phyloP scores from a whole-genome alignment of 345 rosid genomes.

The Dovyalis caffra region DNA sequence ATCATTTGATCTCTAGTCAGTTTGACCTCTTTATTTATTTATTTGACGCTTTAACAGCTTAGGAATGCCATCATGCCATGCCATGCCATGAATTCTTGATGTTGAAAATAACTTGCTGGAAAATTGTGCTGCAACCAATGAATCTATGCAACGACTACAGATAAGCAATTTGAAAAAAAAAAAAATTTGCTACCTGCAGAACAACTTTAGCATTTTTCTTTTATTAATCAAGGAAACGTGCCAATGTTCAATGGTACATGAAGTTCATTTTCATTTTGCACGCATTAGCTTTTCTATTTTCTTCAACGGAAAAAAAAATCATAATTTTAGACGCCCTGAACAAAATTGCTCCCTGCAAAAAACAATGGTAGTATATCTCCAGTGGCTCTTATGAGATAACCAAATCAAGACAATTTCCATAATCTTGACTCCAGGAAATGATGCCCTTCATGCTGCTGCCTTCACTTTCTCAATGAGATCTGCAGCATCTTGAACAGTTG shows the following conservation, averaged over 20 bases:
- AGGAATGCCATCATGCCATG: no score
- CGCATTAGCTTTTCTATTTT: not conserved
- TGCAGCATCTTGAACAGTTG: conserved; percentile 63
- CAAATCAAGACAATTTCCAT: not conserved
- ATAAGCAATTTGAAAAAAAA: not conserved
- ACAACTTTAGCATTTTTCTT: not conserved
- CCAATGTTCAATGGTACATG: no score
- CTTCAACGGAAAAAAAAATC: not conserved
- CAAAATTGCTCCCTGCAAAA: not conserved
- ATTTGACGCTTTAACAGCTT: no score
- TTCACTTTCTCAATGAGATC: conserved; percentile 58
- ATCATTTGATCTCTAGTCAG: no score
- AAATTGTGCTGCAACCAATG: no score
- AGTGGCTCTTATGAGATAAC: not conserved
- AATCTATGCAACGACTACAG: no score
- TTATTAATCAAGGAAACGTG: no score
- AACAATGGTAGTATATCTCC: not conserved
- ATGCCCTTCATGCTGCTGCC: conserved; percentile 23
- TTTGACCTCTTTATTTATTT: no score
- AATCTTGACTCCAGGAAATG: not conserved
- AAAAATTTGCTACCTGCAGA: not conserved
- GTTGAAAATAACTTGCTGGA: no score
- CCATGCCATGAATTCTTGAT: no score
- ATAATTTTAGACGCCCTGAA: not conserved
- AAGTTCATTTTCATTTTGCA: no score